These are phyloP conservation scores for Fusarium buxicola DNA, from an alignment of 2,329 filamentous ascomycete species.

Conservation along the genomic window DNA sequence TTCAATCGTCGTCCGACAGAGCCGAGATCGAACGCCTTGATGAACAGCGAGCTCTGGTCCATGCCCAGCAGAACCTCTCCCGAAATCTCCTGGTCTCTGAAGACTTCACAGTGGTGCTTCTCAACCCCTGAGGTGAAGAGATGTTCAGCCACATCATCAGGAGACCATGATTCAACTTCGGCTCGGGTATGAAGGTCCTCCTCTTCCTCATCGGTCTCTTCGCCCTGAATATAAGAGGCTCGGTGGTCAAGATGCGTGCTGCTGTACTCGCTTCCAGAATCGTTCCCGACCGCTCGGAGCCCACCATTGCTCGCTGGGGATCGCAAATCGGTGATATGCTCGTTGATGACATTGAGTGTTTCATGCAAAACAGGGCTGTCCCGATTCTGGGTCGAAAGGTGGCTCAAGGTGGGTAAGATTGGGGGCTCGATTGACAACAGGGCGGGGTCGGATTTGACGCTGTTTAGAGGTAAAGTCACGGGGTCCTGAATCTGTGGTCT, in stretches of 20 bases:
- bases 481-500: conserved; percentile 51
- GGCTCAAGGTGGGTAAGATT: conserved; percentile 44
- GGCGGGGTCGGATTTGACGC: conserved; percentile 50
- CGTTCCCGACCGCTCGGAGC: conserved; percentile 68
- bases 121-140: conserved; percentile 88
- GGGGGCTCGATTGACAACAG: conserved; percentile 45
- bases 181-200: conserved; percentile 72
- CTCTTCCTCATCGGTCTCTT: conserved; percentile 97
- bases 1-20: conserved; percentile 90
- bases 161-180: conserved; percentile 84
- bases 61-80: conserved; percentile 93
- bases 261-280: conserved; percentile 93
- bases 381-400: conserved; percentile 59
- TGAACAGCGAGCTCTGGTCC: conserved; percentile 94
- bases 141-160: conserved; percentile 87
- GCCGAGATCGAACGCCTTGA: conserved; percentile 94
- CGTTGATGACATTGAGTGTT: conserved; percentile 94
- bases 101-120: conserved; percentile 90
- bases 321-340: conserved; percentile 91
- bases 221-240: conserved; percentile 90
- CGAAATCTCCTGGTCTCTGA: conserved; percentile 94
- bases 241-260: conserved; percentile 81
- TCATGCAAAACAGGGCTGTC: conserved; percentile 87
- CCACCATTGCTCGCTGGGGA: conserved; percentile 64
- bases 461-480: conserved; percentile 60